phyloP scores from a whole-genome alignment of 164 flowering plant species.

The Nymphaea colorata region DNA sequence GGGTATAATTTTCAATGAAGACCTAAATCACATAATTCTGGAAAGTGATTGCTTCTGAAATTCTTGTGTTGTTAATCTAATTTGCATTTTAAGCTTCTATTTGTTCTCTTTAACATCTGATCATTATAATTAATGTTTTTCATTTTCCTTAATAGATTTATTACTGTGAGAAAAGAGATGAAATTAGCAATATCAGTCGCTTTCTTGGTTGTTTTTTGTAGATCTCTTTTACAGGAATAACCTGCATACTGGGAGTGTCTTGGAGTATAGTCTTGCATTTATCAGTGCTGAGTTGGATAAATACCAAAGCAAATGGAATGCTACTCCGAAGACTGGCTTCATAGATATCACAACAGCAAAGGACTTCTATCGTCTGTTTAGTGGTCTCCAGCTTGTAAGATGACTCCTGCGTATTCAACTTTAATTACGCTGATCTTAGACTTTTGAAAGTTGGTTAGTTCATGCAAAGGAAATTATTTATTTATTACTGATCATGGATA shows the following conservation, averaged over 20 bases:
- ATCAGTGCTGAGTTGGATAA: conserved; percentile 94
- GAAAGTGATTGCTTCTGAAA: too few species aligned
- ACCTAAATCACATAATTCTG: too few species aligned
- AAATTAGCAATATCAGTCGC: too few species aligned
- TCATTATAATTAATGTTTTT: too few species aligned
- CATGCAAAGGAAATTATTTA: too few species aligned
- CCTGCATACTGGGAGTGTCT: conserved; percentile 79
- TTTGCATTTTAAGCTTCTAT: too few species aligned
- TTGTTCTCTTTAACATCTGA: too few species aligned
- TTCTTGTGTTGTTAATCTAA: too few species aligned
- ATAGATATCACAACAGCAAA: conserved; percentile 92
- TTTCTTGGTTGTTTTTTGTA: conserved; percentile 18
- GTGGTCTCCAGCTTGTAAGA: conserved; percentile 96
- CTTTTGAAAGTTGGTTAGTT: neutral
- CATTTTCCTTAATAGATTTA: too few species aligned
- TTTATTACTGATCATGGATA: too few species aligned
- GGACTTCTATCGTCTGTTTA: conserved; percentile 87
- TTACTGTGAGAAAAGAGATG: too few species aligned
- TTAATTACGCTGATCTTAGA: neutral
- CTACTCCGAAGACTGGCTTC: conserved; percentile 89
- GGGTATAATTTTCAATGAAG: too few species aligned
- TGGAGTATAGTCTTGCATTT: conserved; percentile 95
- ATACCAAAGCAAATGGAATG: conserved; percentile 85
- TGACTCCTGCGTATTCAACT: neutral
- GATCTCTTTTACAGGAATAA: conserved; percentile 87